A percentile compares a stretch with the other conserved stretches of the same genome.
Conservation (phyloP, 2,329 filamentous ascomycete genomes). For the Penicillium sp. region DNA sequence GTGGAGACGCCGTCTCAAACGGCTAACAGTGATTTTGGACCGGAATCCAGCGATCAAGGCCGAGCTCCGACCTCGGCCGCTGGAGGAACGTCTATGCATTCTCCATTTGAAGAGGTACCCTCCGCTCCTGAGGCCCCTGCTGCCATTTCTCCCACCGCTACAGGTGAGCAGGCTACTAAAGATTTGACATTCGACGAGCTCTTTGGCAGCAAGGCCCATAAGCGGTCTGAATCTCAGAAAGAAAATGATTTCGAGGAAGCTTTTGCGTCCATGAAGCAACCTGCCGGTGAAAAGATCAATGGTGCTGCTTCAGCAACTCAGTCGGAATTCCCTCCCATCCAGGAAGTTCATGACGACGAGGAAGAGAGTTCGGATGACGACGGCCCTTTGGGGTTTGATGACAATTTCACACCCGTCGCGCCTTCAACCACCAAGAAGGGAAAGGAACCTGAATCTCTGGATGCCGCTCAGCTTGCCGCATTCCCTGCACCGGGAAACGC, state of each 20-base stretch:
- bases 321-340: slow-evolving; percentile 86
- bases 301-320: slow-evolving; percentile 24
- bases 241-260: slow-evolving; percentile 46
- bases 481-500: slow-evolving; percentile 39
- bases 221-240: slow-evolving; percentile 43
- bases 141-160: slow-evolving; percentile 44
- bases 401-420: slow-evolving; percentile 72
- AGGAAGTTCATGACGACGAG: slow-evolving; percentile 74
- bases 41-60: slow-evolving; percentile 24
- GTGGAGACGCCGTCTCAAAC: slow-evolving; percentile 42
- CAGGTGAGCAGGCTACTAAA: slow-evolving; percentile 24
- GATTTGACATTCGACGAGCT: slow-evolving; percentile 44
- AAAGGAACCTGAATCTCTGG: slow-evolving; percentile 31
- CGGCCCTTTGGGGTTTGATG: slow-evolving; percentile 66
- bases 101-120: slow-evolving; percentile 33
- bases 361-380: slow-evolving; percentile 74
- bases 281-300: slow-evolving; percentile 40
- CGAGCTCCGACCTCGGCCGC: slow-evolving; percentile 11
- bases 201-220: slow-evolving; percentile 41
- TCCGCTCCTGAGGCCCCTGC: slow-evolving; percentile 15
- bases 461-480: slow-evolving; percentile 34
- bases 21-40: slow-evolving; percentile 33
- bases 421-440: slow-evolving; percentile 30
- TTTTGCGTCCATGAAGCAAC: slow-evolving; percentile 44
- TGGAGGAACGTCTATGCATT: slow-evolving; percentile 19